These are phyloP conservation scores for Penicillium pulvis DNA, from an alignment of 495 filamentous ascomycete species.

Conservation along the genomic window DNA sequence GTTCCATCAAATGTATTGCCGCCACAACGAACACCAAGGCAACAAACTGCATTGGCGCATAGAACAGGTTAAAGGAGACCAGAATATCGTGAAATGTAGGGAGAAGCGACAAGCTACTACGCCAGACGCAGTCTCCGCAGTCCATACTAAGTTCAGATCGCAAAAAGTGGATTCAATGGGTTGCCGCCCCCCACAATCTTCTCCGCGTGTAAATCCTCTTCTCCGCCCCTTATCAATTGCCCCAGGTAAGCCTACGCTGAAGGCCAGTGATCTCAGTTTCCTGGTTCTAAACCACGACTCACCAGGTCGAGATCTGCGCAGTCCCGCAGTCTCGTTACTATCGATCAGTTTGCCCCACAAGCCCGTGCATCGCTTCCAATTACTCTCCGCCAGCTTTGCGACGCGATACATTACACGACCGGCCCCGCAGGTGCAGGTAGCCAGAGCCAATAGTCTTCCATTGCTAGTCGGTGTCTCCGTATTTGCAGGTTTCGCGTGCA, in stretches of 20 bases:
- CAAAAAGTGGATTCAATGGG: neutral
- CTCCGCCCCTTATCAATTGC: neutral
- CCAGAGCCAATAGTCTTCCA: neutral
- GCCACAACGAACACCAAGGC: neutral
- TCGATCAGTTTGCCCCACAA: conserved; percentile 7
- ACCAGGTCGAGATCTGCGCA: neutral
- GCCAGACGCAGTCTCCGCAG: neutral
- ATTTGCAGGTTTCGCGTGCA: conserved; percentile 1
- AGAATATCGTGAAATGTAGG: neutral
- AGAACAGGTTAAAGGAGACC: neutral
- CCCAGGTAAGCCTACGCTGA: neutral
- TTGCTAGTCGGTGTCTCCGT: neutral
- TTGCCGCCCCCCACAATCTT: neutral
- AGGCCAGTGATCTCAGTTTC: neutral
- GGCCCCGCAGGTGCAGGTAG: conserved; percentile 2
- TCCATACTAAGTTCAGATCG: neutral
- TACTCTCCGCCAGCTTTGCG: neutral
- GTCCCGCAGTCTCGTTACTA: neutral
- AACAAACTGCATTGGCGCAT: neutral
- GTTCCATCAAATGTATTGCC: neutral
- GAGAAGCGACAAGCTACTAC: neutral
- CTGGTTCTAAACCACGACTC: neutral
- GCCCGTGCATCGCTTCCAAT: conserved; percentile 8
- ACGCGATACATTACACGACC: conserved; percentile 1
- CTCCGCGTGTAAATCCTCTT: neutral